Base-by-base conservation (phyloP, 2,329 filamentous ascomycete species). In the Diaporthe velutina region DNA sequence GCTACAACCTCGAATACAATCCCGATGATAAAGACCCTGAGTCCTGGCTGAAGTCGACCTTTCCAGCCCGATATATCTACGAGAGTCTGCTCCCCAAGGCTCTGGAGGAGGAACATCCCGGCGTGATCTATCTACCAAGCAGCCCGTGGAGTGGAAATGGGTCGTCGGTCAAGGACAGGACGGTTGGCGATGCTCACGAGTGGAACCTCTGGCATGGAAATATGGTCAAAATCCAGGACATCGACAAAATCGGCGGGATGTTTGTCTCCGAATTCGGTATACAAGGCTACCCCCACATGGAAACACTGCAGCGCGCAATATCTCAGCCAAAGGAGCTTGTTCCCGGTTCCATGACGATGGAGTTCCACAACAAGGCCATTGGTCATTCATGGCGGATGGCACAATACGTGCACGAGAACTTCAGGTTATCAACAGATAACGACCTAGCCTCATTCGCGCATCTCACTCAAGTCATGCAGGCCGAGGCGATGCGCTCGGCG, bases 181-280 rank as follows among this genome's bases (percentile, higher is more conserved):
- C 93, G 0, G 90, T 96, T 5, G 96, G 96, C 70, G 96, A 98
- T 81, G 92, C 98, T 80, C 96, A 98, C 82, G 95, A 98, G 83
- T 98, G 96, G 96, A 98, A 98, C 80, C 93, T 98, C n/a, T 98
- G 96, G 96, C 96, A 98, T 80, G 96, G 96, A 28, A 93, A 91
- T 0, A 95, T 98, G 81, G 94, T 97, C 80, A 95, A 94, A 78
- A 98, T 98, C 79, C 96, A 98, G 79, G 93, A 97, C 78, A 98
- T 96, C 77, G 95, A 97, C 82, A 93, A 92, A 76, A 90, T 98
- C 0, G 91, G 92, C n/a, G 96, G 96, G 3, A 92, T 95, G 0
- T 98, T 98, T 84, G 96, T 98, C 74, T 96, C 94, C 71, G 96
- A 98, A 81, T 98, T 98, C 79, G 96, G 96, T 75, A 98, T 98